These are phyloP conservation scores for Vigna angularis DNA, from an alignment of 306 rosid species.

Conservation along the genomic window DNA sequence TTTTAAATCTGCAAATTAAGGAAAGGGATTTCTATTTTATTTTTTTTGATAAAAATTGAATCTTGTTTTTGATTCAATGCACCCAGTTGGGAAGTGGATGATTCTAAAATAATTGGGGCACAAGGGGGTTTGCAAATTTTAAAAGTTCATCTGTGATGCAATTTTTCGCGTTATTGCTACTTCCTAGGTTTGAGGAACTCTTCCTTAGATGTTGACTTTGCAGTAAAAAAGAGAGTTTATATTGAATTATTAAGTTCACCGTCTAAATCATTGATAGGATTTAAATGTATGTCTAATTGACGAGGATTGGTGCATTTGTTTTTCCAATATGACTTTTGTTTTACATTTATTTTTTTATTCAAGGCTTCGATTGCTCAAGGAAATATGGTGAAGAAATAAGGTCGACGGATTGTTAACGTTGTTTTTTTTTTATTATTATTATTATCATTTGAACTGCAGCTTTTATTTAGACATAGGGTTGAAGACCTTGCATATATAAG, in stretches of 20 bases:
- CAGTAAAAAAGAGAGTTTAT: not conserved
- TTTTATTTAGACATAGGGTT: not conserved
- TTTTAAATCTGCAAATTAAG: not conserved
- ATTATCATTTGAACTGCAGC: not conserved
- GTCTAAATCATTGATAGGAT: slow-evolving; percentile 15
- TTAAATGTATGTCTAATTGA: slow-evolving; percentile 6
- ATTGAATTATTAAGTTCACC: not conserved
- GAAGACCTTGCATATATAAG: not conserved
- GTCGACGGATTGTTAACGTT: not conserved
- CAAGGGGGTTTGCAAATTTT: not conserved
- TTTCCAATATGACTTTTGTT: slow-evolving; percentile 4
- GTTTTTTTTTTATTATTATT: not conserved
- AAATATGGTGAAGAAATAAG: not conserved
- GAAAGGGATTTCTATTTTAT: not conserved
- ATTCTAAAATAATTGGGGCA: not conserved
- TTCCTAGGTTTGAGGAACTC: not conserved
- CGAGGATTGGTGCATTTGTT: not conserved
- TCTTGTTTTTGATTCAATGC: slow-evolving; percentile 16
- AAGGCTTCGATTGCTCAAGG: not conserved
- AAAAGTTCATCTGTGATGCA: not conserved
- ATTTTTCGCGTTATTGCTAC: not conserved
- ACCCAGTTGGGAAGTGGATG: slow-evolving; percentile 3
- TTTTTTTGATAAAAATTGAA: not conserved
- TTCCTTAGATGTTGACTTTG: slow-evolving; percentile 18
- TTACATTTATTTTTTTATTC: not conserved